phyloP scores from a whole-genome alignment of 495 filamentous ascomycete species.

The Xylaria grammica region DNA sequence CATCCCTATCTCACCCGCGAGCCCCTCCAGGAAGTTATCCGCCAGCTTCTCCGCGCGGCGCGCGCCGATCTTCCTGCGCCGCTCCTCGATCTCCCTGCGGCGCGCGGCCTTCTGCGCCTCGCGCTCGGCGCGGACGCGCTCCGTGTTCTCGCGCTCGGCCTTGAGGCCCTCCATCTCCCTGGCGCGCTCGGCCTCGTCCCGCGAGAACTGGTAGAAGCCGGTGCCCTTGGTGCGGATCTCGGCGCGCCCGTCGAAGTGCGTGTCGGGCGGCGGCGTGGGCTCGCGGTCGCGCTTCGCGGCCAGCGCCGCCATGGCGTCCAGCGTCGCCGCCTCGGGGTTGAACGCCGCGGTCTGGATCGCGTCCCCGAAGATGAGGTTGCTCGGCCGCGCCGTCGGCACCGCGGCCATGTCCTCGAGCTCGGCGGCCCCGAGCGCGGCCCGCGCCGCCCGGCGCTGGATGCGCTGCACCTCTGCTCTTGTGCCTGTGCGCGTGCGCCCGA shows the following conservation, averaged over 20 bases:
- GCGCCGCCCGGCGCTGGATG: conserved; percentile 53
- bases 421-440: conserved; percentile 48
- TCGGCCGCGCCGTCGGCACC: conserved; percentile 62
- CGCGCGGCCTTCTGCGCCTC: conserved; percentile 51
- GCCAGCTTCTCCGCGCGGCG: conserved; percentile 70
- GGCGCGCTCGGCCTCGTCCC: conserved; percentile 66
- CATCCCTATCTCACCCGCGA: conserved; percentile 46
- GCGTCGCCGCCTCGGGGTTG: conserved; percentile 63
- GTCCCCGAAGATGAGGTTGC: conserved; percentile 80
- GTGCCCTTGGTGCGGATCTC: conserved; percentile 88
- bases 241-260: conserved; percentile 81
- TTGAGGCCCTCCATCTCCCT: conserved; percentile 79
- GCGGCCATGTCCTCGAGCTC: conserved; percentile 54
- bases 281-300: conserved; percentile 75
- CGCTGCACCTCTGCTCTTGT: conserved; percentile 67
- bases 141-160: conserved; percentile 69
- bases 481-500: conserved; percentile 75
- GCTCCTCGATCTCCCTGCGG: conserved; percentile 52
- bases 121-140: conserved; percentile 61
- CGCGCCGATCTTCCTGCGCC: conserved; percentile 53
- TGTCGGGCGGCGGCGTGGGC: conserved; percentile 74
- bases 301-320: conserved; percentile 68
- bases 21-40: conserved; percentile 71
- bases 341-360: conserved; percentile 83
- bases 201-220: conserved; percentile 86